These are phyloP conservation scores for Cyberlindnera lachancei DNA, from an alignment of 805 yeast species.

Conservation along the genomic window DNA sequence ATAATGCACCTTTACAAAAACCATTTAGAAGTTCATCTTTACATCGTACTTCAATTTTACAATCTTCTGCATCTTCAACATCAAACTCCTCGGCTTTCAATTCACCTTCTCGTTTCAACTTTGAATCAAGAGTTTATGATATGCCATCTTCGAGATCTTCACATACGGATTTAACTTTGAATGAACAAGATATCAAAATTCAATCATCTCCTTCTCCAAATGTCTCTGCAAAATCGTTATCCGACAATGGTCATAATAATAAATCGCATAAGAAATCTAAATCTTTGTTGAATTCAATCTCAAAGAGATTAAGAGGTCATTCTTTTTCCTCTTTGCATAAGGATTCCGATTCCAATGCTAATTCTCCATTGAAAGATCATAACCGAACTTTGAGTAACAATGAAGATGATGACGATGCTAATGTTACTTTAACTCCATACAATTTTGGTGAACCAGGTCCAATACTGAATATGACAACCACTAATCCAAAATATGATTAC, in stretches of 20 bases:
- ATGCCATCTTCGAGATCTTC: slow-evolving; percentile 16
- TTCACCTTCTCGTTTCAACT: slow-evolving; percentile 25
- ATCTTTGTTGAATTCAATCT: slow-evolving; percentile 14
- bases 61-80: slow-evolving; percentile 12
- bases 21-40: slow-evolving; percentile 17
- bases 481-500: slow-evolving; percentile 34
- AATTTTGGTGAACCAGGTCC: slow-evolving; percentile 25
- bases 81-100: slow-evolving; percentile 9
- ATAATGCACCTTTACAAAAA: slow-evolving; percentile 9
- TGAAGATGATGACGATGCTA: slow-evolving; percentile 14
- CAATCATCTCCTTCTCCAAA: slow-evolving; percentile 3
- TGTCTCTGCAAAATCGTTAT: too few species aligned
- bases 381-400: too few species aligned
- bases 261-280: slow-evolving; percentile 18
- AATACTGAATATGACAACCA: slow-evolving; percentile 18
- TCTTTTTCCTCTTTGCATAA: too few species aligned
- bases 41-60: slow-evolving; percentile 12
- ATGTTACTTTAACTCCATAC: slow-evolving; percentile 19
- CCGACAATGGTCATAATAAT: slow-evolving; percentile 1
- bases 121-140: slow-evolving; percentile 32
- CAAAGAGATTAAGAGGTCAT: slow-evolving; percentile 14
- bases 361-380: background rate
- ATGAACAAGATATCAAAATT: slow-evolving; percentile 1
- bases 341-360: slow-evolving; percentile 4
- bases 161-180: background rate